Conservation (phyloP, 2,329 filamentous ascomycete genomes). For the Hypoxylon sp. region DNA sequence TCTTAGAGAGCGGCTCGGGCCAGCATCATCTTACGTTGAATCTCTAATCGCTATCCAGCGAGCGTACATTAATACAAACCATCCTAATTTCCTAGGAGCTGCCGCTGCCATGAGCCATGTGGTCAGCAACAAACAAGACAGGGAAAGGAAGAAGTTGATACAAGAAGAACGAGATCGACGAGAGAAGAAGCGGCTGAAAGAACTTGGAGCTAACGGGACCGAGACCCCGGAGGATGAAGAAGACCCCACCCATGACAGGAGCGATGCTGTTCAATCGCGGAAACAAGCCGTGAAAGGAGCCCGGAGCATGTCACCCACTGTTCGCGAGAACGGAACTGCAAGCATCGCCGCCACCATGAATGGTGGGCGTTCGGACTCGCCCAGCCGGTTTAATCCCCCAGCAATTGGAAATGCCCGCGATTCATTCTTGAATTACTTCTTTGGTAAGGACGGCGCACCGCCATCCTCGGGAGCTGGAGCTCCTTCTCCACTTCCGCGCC, state of each 20-base stretch:
- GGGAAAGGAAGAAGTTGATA: constrained; percentile 84
- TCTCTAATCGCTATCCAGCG: constrained; percentile 97
- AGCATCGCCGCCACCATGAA: constrained; percentile 78
- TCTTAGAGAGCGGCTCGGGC: constrained; percentile 90
- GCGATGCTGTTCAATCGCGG: constrained; percentile 71
- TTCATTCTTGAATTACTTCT: constrained; percentile 98
- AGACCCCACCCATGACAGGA: constrained; percentile 68
- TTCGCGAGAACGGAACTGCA: constrained; percentile 76
- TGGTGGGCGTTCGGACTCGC: constrained; percentile 73
- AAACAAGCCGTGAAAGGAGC: constrained; percentile 72
- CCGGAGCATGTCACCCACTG: constrained; percentile 86
- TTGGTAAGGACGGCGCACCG: constrained; percentile 88
- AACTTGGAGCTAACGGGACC: constrained; percentile 83
- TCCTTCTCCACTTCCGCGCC: constrained; percentile 66
- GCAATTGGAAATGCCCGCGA: constrained; percentile 78
- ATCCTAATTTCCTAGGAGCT: constrained; percentile 97
- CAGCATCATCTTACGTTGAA: constrained; percentile 91
- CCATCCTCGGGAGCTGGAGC: constrained; percentile 61
- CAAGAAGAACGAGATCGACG: constrained; percentile 90
- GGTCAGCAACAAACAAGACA: constrained; percentile 93
- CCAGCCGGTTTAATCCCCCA: constrained; percentile 73
- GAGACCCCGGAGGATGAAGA: constrained; percentile 79
- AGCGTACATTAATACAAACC: constrained; percentile 99
- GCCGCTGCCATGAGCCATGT: constrained; percentile 98
- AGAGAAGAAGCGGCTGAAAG: constrained; percentile 86